Conservation (phyloP, 805 yeast genomes). For the Metschnikowia dekortorum region DNA sequence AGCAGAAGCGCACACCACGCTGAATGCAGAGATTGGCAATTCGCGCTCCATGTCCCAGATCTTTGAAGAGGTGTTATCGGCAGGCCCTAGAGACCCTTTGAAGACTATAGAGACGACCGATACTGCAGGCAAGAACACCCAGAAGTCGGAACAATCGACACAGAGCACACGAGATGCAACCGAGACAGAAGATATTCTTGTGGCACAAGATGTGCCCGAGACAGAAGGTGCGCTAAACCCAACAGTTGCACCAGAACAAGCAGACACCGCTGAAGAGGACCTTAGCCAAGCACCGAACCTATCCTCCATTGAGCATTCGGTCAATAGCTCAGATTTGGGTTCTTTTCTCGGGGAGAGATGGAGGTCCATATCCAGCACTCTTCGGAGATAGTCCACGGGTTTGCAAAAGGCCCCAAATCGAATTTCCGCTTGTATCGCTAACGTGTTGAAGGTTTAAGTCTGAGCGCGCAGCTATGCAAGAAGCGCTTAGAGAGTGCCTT, state of each 20-base stretch:
- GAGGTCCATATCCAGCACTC: constrained; percentile 5
- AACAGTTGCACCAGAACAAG: not conserved
- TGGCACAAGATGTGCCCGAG: not conserved
- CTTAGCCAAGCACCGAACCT: not conserved
- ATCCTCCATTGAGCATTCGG: constrained; percentile 4
- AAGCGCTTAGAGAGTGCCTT: too few relatives aligned
- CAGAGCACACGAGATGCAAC: too few relatives aligned
- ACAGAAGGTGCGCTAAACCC: not conserved
- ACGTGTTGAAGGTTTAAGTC: too few relatives aligned
- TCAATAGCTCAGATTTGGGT: constrained; percentile 12
- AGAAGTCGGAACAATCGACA: not conserved
- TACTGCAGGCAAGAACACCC: not conserved
- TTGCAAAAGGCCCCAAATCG: not conserved
- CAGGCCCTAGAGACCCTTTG: constrained; percentile 8
- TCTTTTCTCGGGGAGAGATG: constrained; percentile 11
- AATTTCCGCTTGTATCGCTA: too few relatives aligned
- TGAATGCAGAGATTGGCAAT: constrained; percentile 11
- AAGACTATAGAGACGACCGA: not conserved
- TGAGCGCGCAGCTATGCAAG: too few relatives aligned
- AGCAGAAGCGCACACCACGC: not conserved
- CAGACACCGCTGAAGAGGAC: not conserved
- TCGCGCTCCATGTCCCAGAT: constrained; percentile 31
- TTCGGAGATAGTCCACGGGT: constrained; percentile 1
- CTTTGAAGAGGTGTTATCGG: constrained; percentile 27
- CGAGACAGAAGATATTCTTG: not conserved